A percentile compares a stretch with the other conserved stretches of the same genome.
Conservation (phyloP, 164 flowering plant genomes). For the Houttuynia cordata region DNA sequence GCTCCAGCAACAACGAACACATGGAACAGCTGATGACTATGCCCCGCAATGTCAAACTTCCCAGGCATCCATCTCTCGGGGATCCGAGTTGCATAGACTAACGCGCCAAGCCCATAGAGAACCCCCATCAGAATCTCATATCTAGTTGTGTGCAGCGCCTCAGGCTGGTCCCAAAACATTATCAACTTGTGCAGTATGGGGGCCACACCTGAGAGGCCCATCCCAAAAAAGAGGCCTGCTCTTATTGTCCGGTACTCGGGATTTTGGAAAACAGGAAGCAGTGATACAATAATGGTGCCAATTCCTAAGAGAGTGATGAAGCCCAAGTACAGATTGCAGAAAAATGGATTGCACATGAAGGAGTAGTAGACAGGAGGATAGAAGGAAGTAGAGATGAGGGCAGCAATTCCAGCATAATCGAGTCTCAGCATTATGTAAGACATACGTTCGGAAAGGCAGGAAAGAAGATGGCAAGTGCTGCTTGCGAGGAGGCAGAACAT, state of each 20-base stretch:
- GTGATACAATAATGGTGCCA: constrained; percentile 54
- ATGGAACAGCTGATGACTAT: constrained; percentile 93
- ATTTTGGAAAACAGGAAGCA: constrained; percentile 70
- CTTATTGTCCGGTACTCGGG: constrained; percentile 67
- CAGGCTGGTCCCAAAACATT: constrained; percentile 60
- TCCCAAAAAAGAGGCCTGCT: constrained; percentile 66
- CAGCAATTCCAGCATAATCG: constrained; percentile 93
- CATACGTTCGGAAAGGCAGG: constrained; percentile 78
- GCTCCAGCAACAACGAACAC: constrained; percentile 91
- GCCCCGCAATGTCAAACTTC: constrained; percentile 90
- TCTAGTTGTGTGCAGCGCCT: constrained; percentile 76
- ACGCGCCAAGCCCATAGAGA: constrained; percentile 69
- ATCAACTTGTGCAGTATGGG: constrained; percentile 83
- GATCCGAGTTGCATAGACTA: constrained; percentile 75
- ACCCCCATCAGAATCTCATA: constrained; percentile 82
- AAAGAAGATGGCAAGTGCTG: constrained; percentile 89
- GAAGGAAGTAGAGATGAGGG: constrained; percentile 84
- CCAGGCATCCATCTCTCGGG: constrained; percentile 98
- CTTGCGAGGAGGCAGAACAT: constrained; percentile 94
- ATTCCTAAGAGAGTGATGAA: constrained; percentile 75
- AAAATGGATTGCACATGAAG: constrained; percentile 90
- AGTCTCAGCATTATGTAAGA: constrained; percentile 86
- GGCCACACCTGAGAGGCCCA: constrained; percentile 81
- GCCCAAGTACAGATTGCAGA: constrained; percentile 77
- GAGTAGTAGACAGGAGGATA: constrained; percentile 95